Evolutionary conservation across 75 land plant species (phyloP), one percentile per base, ranked within the genome.

Genomic region (Sequoiadendron giganteum): DNA sequence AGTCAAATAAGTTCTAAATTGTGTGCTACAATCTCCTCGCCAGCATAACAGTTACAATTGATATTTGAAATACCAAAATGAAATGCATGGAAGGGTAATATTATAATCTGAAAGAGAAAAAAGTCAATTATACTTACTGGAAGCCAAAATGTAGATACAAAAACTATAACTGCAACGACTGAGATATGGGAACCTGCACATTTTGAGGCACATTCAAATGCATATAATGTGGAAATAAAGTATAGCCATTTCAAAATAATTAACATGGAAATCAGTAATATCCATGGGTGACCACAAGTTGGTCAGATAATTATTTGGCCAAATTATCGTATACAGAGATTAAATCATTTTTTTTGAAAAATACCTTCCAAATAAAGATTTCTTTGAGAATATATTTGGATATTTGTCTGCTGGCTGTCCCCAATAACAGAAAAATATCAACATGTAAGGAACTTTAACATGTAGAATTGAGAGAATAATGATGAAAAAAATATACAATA

Each of bases 351-450:
- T 49, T 0, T 36, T 11, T 54, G 32, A 75, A 30, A 43, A 55
- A 34, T 87, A 96, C 98, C 95, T 93, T 47, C 92, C 97, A 91
- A 94, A 95, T 3, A 96, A 43, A 54, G 97, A 95, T 21, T 89
- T 89, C 39, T 76, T 61, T 25, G 98, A 87, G 42, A 98, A 98
- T 54, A 96, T 82, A 72, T 76, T 86, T 70, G 99, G 99, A 89
- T 93, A 98, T 65, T 97, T 98, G 61, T 93, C 90, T 84, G 94
- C 95, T 86, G 99, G 99, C 99, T 96, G 90, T 32, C 21, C 61
- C 16, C 40, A 47, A 55, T 18, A 38, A 89, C 39, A 88, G 5
- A 88, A 43, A 77, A 88, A 54, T 25, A 77, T 39, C 10, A 52
- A 36, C 32, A 38, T 28, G 32, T n/a, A 55, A 85, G 82, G n/a